Evolutionary conservation across 2,329 filamentous ascomycete genomes (phyloP), one percentile per base, ranked within the genome.

Genomic region (Microdochium paspali): DNA sequence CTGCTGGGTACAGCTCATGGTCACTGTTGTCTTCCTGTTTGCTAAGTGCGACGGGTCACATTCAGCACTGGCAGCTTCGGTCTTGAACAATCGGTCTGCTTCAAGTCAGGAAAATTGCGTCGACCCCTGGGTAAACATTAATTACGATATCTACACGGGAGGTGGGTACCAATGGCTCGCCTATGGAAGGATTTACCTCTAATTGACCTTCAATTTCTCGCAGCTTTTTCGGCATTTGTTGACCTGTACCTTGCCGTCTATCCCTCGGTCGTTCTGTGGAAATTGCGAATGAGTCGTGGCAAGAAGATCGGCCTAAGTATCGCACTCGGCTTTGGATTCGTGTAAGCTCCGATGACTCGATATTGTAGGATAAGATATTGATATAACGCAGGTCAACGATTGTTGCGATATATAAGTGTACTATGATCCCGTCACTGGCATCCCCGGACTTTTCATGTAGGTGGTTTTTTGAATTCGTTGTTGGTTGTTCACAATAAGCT

Each of bases 161-260:
- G 56, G 69, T 71, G 49, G 49, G 58, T 54, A 3, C 4, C 2
- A 7, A 1, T 21, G 0, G 1, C 3, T 4, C 6, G 2, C 6
- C 2, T 6, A 12, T 2, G 9, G 25, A 12, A 23, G 23, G 47
- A 25, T 28, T 6, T 10, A 1, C 1, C 10, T n/a, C n/a, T n/a
- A 24, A 21, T 20, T 49, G n/a, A 39, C 25, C 24, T n/a, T 28
- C 28, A 49, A 31, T 30, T 12, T 10, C 12, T 25, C n/a, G 18
- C 44, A 66, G 63, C 55, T 0, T 53, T 64, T 18, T 68, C 63
- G 13, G 65, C 59, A 1, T 53, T 62, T 23, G 59, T 65, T n/a
- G 68, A 71, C 50, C 53, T 70, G 1, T 71, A 71, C 45, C 60
- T 71, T 4, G 67, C 69, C 15, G 51, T 69, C 1, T 71, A 71